Percentiles rank a stretch among this genome's conserved stretches.
Evolutionary conservation across 495 filamentous ascomycete genomes (phyloP).

Genomic region (Cenococcum geophilum): DNA sequence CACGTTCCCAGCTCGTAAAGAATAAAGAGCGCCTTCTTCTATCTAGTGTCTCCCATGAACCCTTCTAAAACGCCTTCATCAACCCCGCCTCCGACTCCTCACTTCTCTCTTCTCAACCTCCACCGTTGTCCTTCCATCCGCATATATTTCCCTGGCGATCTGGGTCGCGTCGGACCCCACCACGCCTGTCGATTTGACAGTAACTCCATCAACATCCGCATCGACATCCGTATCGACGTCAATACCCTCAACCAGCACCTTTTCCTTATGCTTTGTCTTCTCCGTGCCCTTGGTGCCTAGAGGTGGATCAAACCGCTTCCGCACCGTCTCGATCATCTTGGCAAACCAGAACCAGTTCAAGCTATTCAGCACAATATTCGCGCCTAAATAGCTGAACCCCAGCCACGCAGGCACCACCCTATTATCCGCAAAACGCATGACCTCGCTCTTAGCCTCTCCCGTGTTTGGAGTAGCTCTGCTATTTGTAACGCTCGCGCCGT

Average conservation of each 20-base stretch:
- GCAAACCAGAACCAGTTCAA: constrained; percentile 96
- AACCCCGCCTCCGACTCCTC: constrained; percentile 15
- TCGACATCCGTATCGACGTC: constrained; percentile 23
- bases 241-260: constrained; percentile 28
- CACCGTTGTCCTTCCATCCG: constrained; percentile 17
- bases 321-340: constrained; percentile 90
- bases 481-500: constrained; percentile 4
- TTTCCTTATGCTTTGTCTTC: constrained; percentile 15
- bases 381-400: constrained; percentile 63
- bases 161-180: background rate
- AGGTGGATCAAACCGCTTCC: constrained; percentile 77
- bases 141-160: background rate
- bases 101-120: constrained; percentile 29
- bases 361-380: constrained; percentile 74
- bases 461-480: constrained; percentile 10
- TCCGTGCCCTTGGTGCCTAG: constrained; percentile 33
- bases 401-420: constrained; percentile 71
- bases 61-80: background rate
- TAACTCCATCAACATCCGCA: constrained; percentile 4
- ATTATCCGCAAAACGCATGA: constrained; percentile 48
- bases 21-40: too few species aligned
- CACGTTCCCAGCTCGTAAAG: too few species aligned
- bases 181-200: constrained; percentile 11
- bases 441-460: constrained; percentile 34
- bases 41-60: too few species aligned